Conservation (phyloP, 257 asterid species). For the Solanum piurae region DNA sequence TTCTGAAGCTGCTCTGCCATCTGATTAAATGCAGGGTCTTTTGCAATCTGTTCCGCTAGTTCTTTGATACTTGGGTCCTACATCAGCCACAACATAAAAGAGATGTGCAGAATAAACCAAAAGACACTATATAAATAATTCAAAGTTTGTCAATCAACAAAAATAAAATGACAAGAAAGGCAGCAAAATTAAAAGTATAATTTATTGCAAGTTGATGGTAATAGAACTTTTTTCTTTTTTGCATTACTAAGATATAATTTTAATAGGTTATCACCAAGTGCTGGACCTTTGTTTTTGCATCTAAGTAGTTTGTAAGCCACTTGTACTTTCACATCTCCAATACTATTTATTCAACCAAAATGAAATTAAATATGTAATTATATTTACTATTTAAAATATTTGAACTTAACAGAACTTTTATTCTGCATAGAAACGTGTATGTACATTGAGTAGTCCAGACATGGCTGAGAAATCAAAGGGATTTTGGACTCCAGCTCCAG, state of each 20-base stretch:
- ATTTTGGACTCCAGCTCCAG: constrained; percentile 47
- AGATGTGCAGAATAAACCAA: background rate
- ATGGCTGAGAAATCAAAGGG: constrained; percentile 91
- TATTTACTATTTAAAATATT: background rate
- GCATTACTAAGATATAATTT: background rate
- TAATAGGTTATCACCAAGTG: background rate
- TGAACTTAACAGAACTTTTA: background rate
- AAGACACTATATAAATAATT: background rate
- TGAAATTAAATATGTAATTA: background rate
- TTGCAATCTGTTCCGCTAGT: constrained; percentile 86
- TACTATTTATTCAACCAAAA: background rate
- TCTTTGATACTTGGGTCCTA: constrained; percentile 98
- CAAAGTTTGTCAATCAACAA: background rate
- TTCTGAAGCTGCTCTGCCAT: constrained; percentile 99
- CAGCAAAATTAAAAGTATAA: background rate
- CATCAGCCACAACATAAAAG: background rate
- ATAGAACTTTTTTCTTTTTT: background rate
- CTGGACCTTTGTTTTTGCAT: background rate
- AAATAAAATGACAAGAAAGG: background rate
- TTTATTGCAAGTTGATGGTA: background rate
- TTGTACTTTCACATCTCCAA: background rate
- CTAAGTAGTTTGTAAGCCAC: background rate
- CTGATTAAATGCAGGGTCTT: constrained; percentile 84
- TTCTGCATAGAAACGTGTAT: background rate
- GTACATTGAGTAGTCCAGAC: constrained; percentile 80